Evolutionary conservation across 495 filamentous ascomycete species (phyloP), one percentile per base, ranked within the genome.

Genomic region (Penicillium ochrochloron): DNA sequence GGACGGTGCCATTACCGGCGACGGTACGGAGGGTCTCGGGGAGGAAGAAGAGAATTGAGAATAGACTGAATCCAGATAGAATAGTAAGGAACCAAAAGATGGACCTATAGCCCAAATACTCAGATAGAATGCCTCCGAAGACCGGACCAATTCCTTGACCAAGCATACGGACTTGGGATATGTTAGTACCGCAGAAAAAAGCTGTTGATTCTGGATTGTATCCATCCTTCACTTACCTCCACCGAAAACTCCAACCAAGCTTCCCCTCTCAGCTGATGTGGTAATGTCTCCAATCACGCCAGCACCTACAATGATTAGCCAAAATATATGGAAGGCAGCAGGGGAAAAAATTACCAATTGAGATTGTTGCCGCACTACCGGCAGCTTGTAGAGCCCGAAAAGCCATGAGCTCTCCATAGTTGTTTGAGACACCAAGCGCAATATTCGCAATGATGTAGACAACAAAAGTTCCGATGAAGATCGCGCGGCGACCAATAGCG

Each of bases 81-180:
- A 90, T 89, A 52, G 83, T 80, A 23, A 91, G 78, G 62, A 92
- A 90, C 89, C 88, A 92, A 73, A 93, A 93, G 59, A 90, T 89
- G 29, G 85, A 83, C 35, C 85, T 73, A 82, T 88, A 93, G 0
- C 89, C 90, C 11, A 90, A 77, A 57, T 86, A 88, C 55, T 90
- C 77, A 3, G 85, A 79, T 3, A 92, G 72, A 2, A 90, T 64
- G 0, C 89, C 90, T 17, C 90, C 90, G 37, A 92, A 82, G 0
- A 90, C 84, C 0, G 88, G 88, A 15, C 85, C 86, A 27, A 90
- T 65, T 5, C 85, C 80, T 11, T 87, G 85, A 0, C 85, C 86
- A 23, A 75, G 66, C 77, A 77, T 80, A 35, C 77, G 75, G n/a
- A 76, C 73, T 62, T 41, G 39, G 12, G 25, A 33, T 9, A 29